phyloP scores from a whole-genome alignment of 208 protist genomes.

The Sergeia podlipaevii region DNA sequence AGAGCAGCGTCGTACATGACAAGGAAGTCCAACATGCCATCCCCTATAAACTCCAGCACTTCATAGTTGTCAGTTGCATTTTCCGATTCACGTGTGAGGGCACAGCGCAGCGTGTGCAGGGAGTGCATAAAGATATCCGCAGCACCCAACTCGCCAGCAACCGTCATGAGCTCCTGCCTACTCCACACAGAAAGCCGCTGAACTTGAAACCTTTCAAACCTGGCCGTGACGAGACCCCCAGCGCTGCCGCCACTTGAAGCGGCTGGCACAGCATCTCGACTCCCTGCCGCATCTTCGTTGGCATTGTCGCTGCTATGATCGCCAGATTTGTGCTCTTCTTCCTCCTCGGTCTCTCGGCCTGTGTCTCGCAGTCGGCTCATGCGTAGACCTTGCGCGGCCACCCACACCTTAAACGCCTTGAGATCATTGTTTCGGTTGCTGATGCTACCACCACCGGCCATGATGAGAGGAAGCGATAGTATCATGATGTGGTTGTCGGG shows the following conservation, averaged over 20 bases:
- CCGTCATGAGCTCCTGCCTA: neutral
- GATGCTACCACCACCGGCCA: no score
- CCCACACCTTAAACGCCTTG: no score
- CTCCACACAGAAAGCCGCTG: slow-evolving; percentile 3
- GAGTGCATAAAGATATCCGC: neutral
- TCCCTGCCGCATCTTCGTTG: neutral
- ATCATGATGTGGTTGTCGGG: no score
- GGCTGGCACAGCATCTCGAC: slow-evolving; percentile 1
- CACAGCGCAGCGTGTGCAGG: slow-evolving; percentile 15
- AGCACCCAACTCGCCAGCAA: neutral
- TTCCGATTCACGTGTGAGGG: slow-evolving; percentile 55
- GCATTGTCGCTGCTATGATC: no score
- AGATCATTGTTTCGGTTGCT: no score
- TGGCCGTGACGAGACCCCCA: neutral
- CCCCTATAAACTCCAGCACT: slow-evolving; percentile 60
- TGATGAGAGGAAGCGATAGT: no score
- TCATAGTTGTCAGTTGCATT: slow-evolving; percentile 50
- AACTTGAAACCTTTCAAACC: neutral
- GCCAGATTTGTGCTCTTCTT: no score
- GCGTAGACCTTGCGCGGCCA: no score
- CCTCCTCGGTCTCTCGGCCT: no score
- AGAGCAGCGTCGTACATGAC: slow-evolving; percentile 33
- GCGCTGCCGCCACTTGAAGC: neutral
- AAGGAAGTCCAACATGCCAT: slow-evolving; percentile 67
- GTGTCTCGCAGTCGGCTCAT: no score